Evolutionary conservation across 78 protist genomes (phyloP).

Genomic region (Pelomyxa schiedti): DNA sequence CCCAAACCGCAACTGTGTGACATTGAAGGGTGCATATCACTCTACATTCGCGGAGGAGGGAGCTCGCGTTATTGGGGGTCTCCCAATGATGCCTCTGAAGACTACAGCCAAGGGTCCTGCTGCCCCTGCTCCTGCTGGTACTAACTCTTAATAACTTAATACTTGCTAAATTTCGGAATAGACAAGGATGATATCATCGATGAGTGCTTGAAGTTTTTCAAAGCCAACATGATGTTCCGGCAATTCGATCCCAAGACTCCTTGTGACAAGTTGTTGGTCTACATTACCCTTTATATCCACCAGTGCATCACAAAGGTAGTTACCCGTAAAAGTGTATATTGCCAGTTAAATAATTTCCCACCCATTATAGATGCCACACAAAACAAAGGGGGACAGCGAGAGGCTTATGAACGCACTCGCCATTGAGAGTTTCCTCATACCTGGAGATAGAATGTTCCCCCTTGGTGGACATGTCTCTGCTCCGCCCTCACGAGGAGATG

Average conservation of each 20-base stretch:
- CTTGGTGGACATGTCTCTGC: conserved; percentile 46
- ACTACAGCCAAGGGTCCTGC: conserved; percentile 56
- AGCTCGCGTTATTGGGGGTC: conserved; percentile 40
- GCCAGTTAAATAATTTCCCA: neutral
- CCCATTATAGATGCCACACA: neutral
- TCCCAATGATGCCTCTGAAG: conserved; percentile 48
- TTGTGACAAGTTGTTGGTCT: conserved; percentile 84
- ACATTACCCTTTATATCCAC: conserved; percentile 70
- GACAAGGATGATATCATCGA: conserved; percentile 71
- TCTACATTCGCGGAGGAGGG: no score
- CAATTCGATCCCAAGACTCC: conserved; percentile 75
- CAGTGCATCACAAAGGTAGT: conserved; percentile 62
- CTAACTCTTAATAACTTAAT: neutral
- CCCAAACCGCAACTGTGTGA: no score
- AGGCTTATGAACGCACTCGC: conserved; percentile 52
- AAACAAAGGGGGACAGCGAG: conserved; percentile 41
- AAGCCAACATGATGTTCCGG: conserved; percentile 84
- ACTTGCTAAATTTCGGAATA: neutral
- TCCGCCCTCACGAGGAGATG: conserved; percentile 35
- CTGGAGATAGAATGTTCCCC: conserved; percentile 74
- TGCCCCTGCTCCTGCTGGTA: neutral
- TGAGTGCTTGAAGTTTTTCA: conserved; percentile 72
- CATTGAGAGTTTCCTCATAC: conserved; percentile 55
- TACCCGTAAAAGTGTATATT: neutral
- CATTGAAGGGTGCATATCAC: no score